Evolutionary conservation across 768 basidiomycete species (phyloP), one percentile per base, ranked within the genome.

Genomic region (Auricularia heimuer): DNA sequence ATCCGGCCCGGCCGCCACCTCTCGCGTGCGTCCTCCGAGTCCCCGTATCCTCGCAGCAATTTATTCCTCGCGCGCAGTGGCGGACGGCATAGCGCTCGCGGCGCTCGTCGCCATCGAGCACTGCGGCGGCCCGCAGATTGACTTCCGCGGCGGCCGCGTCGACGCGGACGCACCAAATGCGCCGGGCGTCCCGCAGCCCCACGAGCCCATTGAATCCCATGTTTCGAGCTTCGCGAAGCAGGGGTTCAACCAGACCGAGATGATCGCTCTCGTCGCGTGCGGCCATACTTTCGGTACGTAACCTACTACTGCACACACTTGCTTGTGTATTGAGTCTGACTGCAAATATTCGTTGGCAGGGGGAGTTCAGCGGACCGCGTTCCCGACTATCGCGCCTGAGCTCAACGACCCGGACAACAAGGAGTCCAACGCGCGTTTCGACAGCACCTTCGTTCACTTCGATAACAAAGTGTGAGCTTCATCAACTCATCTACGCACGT

Each of bases 191-290:
- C 83, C 83, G 3, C 70, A 79, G 47, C 79, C 82, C 0, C 73
- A 78, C 29, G 72, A 82, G 56, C 72, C 75, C 64, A 68, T 82
- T 11, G 70, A 76, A 18, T 77, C 75, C 0, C 75, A 79, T 62
- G 76, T 70, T 16, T 73, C 75, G 36, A 76, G 70, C 47, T 83
- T 83, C 70, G 70, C 75, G 6, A 76, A 76, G 12, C 73, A 77
- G 68, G 82, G 82, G 3, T 82, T 81, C 68, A 70, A 73, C 11
- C 69, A 71, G 34, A 67, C 73, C n/a, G 80, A 82, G 65, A 82
- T 82, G 81, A 82, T 82, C 65, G 74, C 77, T 64, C 76, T 83
- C 61, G 77, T 78, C n/a, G 80, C 81, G 3, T 83, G 82, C 66
- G 82, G 82, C 4, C 81, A 82, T 68, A 80, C 80, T 7, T 73